Base-by-base conservation (phyloP, 2,329 filamentous ascomycete species). In the Hymenoscyphus fraxineus region DNA sequence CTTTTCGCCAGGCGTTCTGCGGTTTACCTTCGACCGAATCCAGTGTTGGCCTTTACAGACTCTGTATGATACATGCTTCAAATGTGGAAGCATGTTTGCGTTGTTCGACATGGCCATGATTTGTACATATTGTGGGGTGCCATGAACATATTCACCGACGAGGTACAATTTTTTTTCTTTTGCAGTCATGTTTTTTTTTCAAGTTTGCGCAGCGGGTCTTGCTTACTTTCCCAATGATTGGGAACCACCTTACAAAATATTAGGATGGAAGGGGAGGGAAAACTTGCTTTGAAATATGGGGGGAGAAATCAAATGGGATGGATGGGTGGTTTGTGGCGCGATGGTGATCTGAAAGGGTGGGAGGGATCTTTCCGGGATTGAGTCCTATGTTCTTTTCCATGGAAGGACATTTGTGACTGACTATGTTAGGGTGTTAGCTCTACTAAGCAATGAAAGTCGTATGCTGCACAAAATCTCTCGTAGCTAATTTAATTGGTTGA, bases 121-220 rank as follows among this genome's bases (percentile, higher is more conserved):
- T n/a, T 59, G 57, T 64, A 57, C 27, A 55, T 38, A 59, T 60
- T 38, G 40, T 16, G 41, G 41, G 19, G 59, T 32, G 41, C 41
- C 59, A 15, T 51, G 59, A 41, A 60, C n/a, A 60, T 60, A 60
- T 60, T 60, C 27, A 41, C 16, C 31, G 10, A 44, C 16, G 15
- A 41, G 31, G 27, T 51, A 27, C 27, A 35, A 15, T 13, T 12
- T 10, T 59, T 57, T 58, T 27, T 38, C 13, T 22, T 51, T 10
- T 54, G 13, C 47, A 22, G 9, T 35, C 9, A 35, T 35, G 35
- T 35, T 35, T 54, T 19, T 22, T 54, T 27, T 51, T 22, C n/a
- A 12, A 54, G 64, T 59, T 64, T 65, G 55, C 62, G 66, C 60
- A 66, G 67, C 66, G 64, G 64, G 67, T 68, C 66, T 69, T 69